Percentiles rank a stretch among this genome's conserved stretches.
phyloP scores from a whole-genome alignment of 495 filamentous ascomycete genomes.

The Penicillium macrosclerotiorum region DNA sequence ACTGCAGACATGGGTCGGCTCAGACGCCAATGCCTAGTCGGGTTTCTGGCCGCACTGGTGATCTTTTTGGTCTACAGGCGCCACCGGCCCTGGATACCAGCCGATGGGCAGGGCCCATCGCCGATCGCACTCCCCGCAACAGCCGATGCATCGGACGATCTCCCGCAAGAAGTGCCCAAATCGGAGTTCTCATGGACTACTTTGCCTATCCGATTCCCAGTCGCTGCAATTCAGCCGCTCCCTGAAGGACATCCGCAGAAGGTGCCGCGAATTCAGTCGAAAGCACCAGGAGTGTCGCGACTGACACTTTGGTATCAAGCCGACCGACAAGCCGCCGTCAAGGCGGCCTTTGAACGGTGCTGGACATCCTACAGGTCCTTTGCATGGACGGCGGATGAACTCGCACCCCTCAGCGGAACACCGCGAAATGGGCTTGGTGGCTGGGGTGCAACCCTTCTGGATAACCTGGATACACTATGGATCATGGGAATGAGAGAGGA shows the following conservation, averaged over 20 bases:
- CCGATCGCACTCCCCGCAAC: neutral
- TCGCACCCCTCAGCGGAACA: constrained; percentile 57
- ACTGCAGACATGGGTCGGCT: constrained; percentile 20
- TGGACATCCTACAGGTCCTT: constrained; percentile 64
- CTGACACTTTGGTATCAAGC: constrained; percentile 3
- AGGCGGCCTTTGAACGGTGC: constrained; percentile 55
- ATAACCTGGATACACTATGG: constrained; percentile 83
- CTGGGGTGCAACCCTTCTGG: constrained; percentile 81
- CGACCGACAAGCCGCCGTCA: constrained; percentile 45
- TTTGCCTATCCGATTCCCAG: constrained; percentile 14
- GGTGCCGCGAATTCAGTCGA: constrained; percentile 8
- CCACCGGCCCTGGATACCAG: neutral
- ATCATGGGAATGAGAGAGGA: constrained; percentile 80
- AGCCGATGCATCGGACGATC: neutral
- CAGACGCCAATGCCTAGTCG: constrained; percentile 15
- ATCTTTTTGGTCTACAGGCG: constrained; percentile 9
- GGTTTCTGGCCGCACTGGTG: constrained; percentile 5
- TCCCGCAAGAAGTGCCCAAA: neutral
- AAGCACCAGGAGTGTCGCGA: neutral
- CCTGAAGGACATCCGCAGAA: neutral
- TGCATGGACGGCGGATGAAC: constrained; percentile 70
- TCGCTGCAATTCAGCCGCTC: neutral
- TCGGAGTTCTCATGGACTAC: constrained; percentile 5
- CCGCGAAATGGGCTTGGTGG: constrained; percentile 68
- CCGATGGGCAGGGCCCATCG: neutral